Percentiles rank a stretch among this genome's conserved stretches.
Evolutionary conservation across 768 basidiomycete genomes (phyloP).

Genomic region (Boletus edulis): DNA sequence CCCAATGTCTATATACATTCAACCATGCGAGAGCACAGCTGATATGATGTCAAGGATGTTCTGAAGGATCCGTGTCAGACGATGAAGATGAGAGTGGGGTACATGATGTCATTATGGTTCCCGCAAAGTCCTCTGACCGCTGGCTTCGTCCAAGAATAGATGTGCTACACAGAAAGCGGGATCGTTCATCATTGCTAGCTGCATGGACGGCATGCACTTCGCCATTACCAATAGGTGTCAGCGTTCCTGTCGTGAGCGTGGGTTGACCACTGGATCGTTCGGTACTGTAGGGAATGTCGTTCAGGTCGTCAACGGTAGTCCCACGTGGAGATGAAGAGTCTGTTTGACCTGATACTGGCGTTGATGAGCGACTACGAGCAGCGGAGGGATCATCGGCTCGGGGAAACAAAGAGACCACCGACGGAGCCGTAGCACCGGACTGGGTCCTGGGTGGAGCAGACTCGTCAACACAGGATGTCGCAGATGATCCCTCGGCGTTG

Average conservation of each 20-base stretch:
- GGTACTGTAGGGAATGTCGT: slow-evolving; percentile 28
- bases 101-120: slow-evolving; percentile 18
- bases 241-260: slow-evolving; percentile 15
- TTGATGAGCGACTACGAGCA: slow-evolving; percentile 27
- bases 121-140: slow-evolving; percentile 8
- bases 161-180: slow-evolving; percentile 2
- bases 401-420: background rate
- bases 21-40: slow-evolving; percentile 5
- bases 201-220: slow-evolving; percentile 8
- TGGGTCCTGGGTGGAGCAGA: slow-evolving; percentile 4
- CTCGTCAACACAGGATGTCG: slow-evolving; percentile 3
- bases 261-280: slow-evolving; percentile 19
- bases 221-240: slow-evolving; percentile 6
- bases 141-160: slow-evolving; percentile 4
- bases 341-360: slow-evolving; percentile 37
- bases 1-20: slow-evolving; percentile 15
- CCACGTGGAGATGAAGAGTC: slow-evolving; percentile 26
- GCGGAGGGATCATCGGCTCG: slow-evolving; percentile 12
- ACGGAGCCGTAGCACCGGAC: slow-evolving; percentile 1
- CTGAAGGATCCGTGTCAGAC: slow-evolving; percentile 22
- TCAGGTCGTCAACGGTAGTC: slow-evolving; percentile 26
- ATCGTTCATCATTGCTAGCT: slow-evolving; percentile 11
- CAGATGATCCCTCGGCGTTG: slow-evolving; percentile 23
- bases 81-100: slow-evolving; percentile 27
- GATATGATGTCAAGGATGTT: slow-evolving; percentile 30